Base-by-base conservation (phyloP, 2,329 filamentous ascomycete genomes). In the Aspergillus quadricinctus region DNA sequence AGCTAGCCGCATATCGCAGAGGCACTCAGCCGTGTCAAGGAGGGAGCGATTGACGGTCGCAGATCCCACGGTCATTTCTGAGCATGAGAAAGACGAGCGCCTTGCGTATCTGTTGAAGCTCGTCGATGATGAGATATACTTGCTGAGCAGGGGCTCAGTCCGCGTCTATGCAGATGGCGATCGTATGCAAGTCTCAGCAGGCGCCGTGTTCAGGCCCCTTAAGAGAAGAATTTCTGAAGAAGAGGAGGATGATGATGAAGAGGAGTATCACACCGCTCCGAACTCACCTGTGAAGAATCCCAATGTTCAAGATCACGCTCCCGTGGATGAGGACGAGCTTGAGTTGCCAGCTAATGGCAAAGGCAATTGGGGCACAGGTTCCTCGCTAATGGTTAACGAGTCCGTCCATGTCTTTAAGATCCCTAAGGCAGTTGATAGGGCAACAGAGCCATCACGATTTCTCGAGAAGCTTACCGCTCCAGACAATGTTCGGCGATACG, bases 71-170 rank as follows among this genome's bases (percentile, higher is more conserved):
- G 21, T 50, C 8, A 50, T 70, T 27, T 58, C 62, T 5, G 50
- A 52, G 17, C 46, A 48, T 9, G 65, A 72, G 49, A 63, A 66
- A 27, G 52, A 63, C 8, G 56, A 63, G 27, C 63, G 73, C 19
- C 54, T 73, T 23, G 29, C 58, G 17, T 64, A 71, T 35, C 56
- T 77, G 10, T 45, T 63, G 27, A 53, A 61, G 2, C 50, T 71
- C 14, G 57, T 77, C 25, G 49, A 67, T 3, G 69, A 75, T 35
- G 69, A 76, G 49, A 40, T 69, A 7, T 72, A 70, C 48, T 50
- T 75, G 29, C 48, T 67, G 5, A 65, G 55, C 14, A 59, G 60
- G 9, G 67, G 69, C 8, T 62, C 57, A 3, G 62, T 60, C 35
- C 55, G 52, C 28, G 50, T 52, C 11, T 53, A 51, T 43, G 21